These are phyloP conservation scores for Fusarium mexicanum DNA, from an alignment of 2,329 filamentous ascomycete species.

Conservation along the genomic window DNA sequence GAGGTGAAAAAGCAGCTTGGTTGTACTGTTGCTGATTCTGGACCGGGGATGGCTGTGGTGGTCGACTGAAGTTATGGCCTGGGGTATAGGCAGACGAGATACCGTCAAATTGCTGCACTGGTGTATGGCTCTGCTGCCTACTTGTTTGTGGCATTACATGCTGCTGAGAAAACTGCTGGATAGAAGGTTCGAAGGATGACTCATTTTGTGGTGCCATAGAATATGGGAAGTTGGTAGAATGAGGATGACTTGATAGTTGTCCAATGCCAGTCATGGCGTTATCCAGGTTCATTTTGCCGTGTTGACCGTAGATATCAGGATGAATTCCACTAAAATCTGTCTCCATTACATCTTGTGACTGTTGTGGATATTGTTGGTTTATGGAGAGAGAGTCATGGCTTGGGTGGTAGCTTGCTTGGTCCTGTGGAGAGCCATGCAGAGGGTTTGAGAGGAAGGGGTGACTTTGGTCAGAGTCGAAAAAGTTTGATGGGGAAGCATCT, in stretches of 20 bases:
- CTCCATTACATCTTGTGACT: slow-evolving; percentile 50
- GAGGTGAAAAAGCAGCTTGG: slow-evolving; percentile 38
- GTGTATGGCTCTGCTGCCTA: slow-evolving; percentile 48
- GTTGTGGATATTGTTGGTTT: slow-evolving; percentile 48
- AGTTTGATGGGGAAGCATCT: slow-evolving; percentile 47
- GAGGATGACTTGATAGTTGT: slow-evolving; percentile 46
- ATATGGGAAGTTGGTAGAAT: slow-evolving; percentile 49
- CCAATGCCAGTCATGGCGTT: slow-evolving; percentile 44
- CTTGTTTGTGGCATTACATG: slow-evolving; percentile 48
- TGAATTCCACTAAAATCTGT: slow-evolving; percentile 51
- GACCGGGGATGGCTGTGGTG: slow-evolving; percentile 46
- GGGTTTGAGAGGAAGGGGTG: slow-evolving; percentile 46
- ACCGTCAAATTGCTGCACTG: slow-evolving; percentile 47
- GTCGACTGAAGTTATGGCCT: slow-evolving; percentile 39
- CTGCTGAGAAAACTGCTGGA: slow-evolving; percentile 47
- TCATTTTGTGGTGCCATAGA: slow-evolving; percentile 48
- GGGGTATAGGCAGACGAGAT: slow-evolving; percentile 43
- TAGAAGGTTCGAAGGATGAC: slow-evolving; percentile 46
- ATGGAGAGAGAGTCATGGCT: slow-evolving; percentile 46
- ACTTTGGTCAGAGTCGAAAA: slow-evolving; percentile 49
- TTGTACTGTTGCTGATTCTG: slow-evolving; percentile 43
- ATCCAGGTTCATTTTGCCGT: slow-evolving; percentile 46
- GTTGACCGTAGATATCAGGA: slow-evolving; percentile 51
- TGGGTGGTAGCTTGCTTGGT: slow-evolving; percentile 45
- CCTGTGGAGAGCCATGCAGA: slow-evolving; percentile 45